Evolutionary conservation across 441 rosid species (phyloP), one percentile per base, ranked within the genome.

Genomic region (Eutrema salsugineum): DNA sequence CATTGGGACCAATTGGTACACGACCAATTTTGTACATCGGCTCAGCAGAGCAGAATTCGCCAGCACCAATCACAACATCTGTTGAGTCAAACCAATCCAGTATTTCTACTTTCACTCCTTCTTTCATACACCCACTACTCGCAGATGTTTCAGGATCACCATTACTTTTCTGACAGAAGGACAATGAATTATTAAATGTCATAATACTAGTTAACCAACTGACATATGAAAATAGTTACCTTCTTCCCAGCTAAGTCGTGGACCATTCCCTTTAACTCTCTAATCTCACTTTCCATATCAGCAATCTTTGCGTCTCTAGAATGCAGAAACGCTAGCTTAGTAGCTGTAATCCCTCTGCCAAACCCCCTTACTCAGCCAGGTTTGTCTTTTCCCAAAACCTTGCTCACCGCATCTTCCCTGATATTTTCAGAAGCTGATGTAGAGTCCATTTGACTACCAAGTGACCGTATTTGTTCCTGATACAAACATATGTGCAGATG

Each of bases 1-100:
- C 60, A 54, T 32, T 54, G 15, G 60, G 60, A 54, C 39, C 60
- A 54, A 54, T 54, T 54, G 60, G 60, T 32, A 54, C 8, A 55
- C 40, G n/a, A 15, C 20, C 60, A 55, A 55, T 33, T 33, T 55
- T 32, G 40, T 55, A 33, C 42, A 15, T 30, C 24, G 14, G 60
- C 15, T 55, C 60, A 32, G 7, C 14, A 55, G 60, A 32, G 8
- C 22, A 32, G 6, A 55, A 55, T 55, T 55, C 60, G 15, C 42
- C 61, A 4, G 4, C 42, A n/a, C 61, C 61, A 9, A 55, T 5
- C 16, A 55, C 24, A 4, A 53, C 11, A 6, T 33, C 61, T 55
- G 5, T 1, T 16, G 60, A 8, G 0, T 55, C 40, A 30, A 55
- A 1, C 40, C 20, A 55, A 33, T 55, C 22, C 7, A 55, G 11